Conservation (phyloP, 192 early-diverging fungal genomes). For the Chytriomyces hyalinus region DNA sequence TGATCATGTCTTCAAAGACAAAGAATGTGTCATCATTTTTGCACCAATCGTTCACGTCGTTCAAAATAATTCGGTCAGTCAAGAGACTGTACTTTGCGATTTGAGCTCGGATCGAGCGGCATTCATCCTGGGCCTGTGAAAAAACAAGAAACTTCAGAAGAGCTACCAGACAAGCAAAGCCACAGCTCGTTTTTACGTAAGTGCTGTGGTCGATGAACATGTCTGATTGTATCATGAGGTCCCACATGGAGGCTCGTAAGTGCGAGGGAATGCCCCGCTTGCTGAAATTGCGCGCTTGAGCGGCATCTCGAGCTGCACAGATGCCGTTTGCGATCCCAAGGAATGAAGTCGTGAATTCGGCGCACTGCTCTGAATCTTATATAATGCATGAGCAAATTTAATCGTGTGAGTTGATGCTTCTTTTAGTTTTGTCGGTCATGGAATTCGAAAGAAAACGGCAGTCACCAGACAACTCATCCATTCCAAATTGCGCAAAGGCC, state of each 20-base stretch:
- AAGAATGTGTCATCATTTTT: slow-evolving; percentile 63
- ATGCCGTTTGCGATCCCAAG: too few species aligned
- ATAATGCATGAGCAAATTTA: background rate
- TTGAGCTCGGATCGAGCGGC: slow-evolving; percentile 38
- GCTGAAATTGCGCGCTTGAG: slow-evolving; percentile 36
- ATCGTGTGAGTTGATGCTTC: background rate
- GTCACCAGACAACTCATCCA: slow-evolving; percentile 28
- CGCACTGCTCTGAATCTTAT: background rate
- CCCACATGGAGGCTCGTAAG: slow-evolving; percentile 50
- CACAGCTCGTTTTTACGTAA: slow-evolving; percentile 29
- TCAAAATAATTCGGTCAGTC: slow-evolving; percentile 49
- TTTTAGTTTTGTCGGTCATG: background rate
- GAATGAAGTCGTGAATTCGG: too few species aligned
- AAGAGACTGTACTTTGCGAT: slow-evolving; percentile 49
- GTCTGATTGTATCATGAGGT: slow-evolving; percentile 52
- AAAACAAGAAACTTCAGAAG: too few species aligned
- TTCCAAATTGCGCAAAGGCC: slow-evolving; percentile 32
- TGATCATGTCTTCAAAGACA: slow-evolving; percentile 63
- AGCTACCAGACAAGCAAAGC: background rate
- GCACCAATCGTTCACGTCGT: slow-evolving; percentile 49
- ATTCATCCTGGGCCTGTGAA: slow-evolving; percentile 44
- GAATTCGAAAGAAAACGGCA: background rate
- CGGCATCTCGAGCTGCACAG: background rate
- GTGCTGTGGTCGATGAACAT: slow-evolving; percentile 31
- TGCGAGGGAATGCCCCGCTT: slow-evolving; percentile 50